Evolutionary conservation across 176 grass and related monocot species (phyloP).

Genomic region (Pontederia paniculata): DNA sequence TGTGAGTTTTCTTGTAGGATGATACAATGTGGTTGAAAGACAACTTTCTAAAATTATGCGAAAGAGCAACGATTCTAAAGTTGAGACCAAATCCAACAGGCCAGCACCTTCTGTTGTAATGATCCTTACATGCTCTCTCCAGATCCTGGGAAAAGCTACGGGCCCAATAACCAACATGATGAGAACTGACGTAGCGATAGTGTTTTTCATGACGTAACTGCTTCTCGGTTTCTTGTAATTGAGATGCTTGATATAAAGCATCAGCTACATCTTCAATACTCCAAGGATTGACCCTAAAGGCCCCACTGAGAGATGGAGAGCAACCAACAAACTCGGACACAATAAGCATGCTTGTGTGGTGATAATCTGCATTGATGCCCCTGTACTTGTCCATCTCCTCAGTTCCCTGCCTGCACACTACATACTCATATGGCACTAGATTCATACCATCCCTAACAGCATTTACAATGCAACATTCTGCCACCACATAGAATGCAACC

Average conservation of each 20-base stretch:
- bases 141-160: slow-evolving; percentile 60
- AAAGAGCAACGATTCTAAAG: slow-evolving; percentile 69
- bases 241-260: slow-evolving; percentile 41
- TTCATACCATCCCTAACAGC: slow-evolving; percentile 89
- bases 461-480: slow-evolving; percentile 83
- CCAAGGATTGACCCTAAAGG: slow-evolving; percentile 83
- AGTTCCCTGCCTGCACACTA: slow-evolving; percentile 65
- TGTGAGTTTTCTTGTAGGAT: slow-evolving; percentile 50
- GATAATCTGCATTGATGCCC: slow-evolving; percentile 18
- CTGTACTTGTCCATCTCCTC: slow-evolving; percentile 38
- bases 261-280: slow-evolving; percentile 68
- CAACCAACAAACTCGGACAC: slow-evolving; percentile 81
- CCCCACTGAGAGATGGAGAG: slow-evolving; percentile 79
- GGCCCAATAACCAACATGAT: slow-evolving; percentile 68
- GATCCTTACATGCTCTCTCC: slow-evolving; percentile 59
- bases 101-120: slow-evolving; percentile 67
- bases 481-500: slow-evolving; percentile 64
- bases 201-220: slow-evolving; percentile 67
- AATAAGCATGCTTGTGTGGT: slow-evolving; percentile 55
- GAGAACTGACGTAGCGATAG: slow-evolving; percentile 57
- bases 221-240: slow-evolving; percentile 37
- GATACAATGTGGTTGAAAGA: slow-evolving; percentile 37
- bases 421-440: slow-evolving; percentile 70
- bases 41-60: slow-evolving; percentile 57
- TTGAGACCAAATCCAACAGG: slow-evolving; percentile 58